Evolutionary conservation across 2,329 filamentous ascomycete genomes (phyloP).

Genomic region (Penicillium sp.): DNA sequence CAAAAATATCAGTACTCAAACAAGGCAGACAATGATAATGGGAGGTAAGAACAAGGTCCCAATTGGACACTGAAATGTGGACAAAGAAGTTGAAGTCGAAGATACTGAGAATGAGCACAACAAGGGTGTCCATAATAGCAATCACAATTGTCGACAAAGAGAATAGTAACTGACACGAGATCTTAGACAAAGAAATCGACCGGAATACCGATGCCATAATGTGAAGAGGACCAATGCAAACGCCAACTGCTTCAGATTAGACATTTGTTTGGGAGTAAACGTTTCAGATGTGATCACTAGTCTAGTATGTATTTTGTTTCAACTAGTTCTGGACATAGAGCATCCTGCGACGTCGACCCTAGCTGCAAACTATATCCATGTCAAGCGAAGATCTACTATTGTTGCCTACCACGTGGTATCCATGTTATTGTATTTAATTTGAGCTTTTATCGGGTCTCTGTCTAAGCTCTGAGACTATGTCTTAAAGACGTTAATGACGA

Average conservation of each 20-base stretch:
- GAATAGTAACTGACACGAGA: not conserved
- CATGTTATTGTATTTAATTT: conserved; percentile 2
- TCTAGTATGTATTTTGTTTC: not conserved
- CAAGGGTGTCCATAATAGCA: not conserved
- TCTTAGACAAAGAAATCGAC: not conserved
- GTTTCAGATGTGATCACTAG: not conserved
- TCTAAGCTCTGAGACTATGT: not conserved
- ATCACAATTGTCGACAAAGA: not conserved
- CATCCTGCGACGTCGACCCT: not conserved
- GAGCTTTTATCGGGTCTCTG: not conserved
- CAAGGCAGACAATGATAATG: not conserved
- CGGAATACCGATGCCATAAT: not conserved
- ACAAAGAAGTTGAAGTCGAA: not conserved
- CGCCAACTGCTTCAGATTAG: not conserved
- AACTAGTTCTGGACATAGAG: conserved; percentile 1
- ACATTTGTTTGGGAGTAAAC: not conserved
- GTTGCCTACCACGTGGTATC: not conserved
- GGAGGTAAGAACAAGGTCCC: not conserved
- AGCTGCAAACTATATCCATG: not conserved
- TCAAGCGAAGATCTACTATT: not conserved
- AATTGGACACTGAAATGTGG: not conserved
- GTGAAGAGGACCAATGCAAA: not conserved
- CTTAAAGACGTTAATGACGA: not conserved
- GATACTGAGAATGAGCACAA: not conserved
- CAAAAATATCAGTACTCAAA: not conserved